Base-by-base conservation (phyloP, 345 rosid species). In the Syzygium jambos region DNA sequence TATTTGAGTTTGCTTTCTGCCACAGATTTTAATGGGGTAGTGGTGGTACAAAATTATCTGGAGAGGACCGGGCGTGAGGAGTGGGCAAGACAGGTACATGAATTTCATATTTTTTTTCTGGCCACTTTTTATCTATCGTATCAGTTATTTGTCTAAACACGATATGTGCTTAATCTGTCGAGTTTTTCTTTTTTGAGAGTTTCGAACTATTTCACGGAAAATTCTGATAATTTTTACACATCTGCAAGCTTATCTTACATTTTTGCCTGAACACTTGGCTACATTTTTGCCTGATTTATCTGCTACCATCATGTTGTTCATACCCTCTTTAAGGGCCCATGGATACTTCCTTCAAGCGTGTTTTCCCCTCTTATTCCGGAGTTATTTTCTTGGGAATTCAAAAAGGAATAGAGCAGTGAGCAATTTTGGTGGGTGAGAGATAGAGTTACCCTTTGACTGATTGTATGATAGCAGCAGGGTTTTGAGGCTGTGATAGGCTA, bases 11-110 rank as follows among this genome's bases (percentile, higher is more conserved):
- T 51, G 43, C 55, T 90, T 68, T 86, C 6, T 94, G 90, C 86
- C 85, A 93, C 95, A 97, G 99, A 97, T 95, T 97, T 97, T 90
- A 96, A 97, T 1, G 99, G 99, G 52, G 95, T 92, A 85, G 89
- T 94, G 88, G 95, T 97, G 52, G 98, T 97, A 63, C 98, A 95
- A 91, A 97, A 95, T 91, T 95, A 97, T 93, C 93, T 97, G 38
- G 88, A 90, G 56, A 94, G 97, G 92, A 95, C 97, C 6, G 98
- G 98, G 9, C 96, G 98, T 87, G 93, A 90, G 86, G 99, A 94
- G 89, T 97, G 99, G 99, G 98, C 96, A 1, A 94, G 89, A 90
- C 96, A 92, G 98, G 99, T 97, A 85, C 86, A 68, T 85, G 84
- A 65, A 65, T 77, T 86, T 56, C 87, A 16, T 65, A 0, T 19